These are phyloP conservation scores for Neurospora sp. DNA, from an alignment of 495 filamentous ascomycete genomes.

Conservation along the genomic window DNA sequence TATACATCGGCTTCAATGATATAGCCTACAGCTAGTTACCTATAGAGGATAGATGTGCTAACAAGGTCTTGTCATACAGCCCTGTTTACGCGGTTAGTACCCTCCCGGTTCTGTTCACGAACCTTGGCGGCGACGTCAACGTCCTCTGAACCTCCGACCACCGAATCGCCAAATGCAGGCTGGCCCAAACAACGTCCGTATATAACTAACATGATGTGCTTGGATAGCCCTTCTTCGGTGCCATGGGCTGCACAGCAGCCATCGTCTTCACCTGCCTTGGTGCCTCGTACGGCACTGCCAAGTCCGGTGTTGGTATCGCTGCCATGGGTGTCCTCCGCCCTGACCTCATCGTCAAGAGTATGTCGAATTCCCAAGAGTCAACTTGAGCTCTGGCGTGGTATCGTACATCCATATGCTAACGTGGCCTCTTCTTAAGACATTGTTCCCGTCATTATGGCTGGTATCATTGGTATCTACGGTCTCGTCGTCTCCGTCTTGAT, in stretches of 20 bases:
- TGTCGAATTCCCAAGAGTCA: conserved; percentile 23
- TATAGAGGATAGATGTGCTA: conserved; percentile 4
- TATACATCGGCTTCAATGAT: conserved; percentile 1
- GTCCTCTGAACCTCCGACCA: background rate
- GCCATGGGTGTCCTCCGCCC: conserved; percentile 96
- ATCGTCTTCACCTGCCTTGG: conserved; percentile 99
- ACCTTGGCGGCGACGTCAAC: background rate
- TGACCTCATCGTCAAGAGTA: conserved; percentile 99
- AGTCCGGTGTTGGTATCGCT: conserved; percentile 97
- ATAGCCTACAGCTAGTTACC: background rate
- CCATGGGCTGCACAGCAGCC: conserved; percentile 95
- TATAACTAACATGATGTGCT: conserved; percentile 1
- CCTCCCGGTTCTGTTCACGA: conserved; percentile 4
- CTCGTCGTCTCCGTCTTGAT: conserved; percentile 97
- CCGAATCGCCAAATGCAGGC: background rate
- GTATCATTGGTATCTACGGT: conserved; percentile 99
- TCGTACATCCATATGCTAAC: conserved; percentile 11
- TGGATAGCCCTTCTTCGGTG: conserved; percentile 91
- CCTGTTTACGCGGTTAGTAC: conserved; percentile 97
- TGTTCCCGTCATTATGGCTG: conserved; percentile 99
- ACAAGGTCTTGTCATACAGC: conserved; percentile 41
- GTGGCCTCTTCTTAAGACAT: conserved; percentile 54
- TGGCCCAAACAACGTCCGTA: background rate
- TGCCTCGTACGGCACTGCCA: conserved; percentile 96
- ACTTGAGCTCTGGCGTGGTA: background rate